A percentile compares a stretch with the other conserved stretches of the same genome.
These are phyloP conservation scores for Mucor velutinosus DNA, from an alignment of 371 early-diverging fungal species.

Conservation along the genomic window DNA sequence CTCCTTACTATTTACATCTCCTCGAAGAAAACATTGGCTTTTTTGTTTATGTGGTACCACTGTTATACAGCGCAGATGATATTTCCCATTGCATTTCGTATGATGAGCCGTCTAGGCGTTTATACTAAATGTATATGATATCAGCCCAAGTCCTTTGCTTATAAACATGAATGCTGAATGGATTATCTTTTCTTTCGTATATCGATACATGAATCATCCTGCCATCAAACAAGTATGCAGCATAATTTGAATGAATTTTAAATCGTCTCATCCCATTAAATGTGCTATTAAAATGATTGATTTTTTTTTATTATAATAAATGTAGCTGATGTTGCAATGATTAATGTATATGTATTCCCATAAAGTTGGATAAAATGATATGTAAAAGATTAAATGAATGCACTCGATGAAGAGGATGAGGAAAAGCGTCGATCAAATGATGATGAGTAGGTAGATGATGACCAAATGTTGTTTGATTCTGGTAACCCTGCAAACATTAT, in stretches of 20 bases:
- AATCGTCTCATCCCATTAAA: not conserved
- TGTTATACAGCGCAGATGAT: not conserved
- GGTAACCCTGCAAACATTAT: not conserved
- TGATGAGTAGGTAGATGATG: not conserved
- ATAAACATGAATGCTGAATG: not conserved
- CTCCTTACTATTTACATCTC: constrained; percentile 2
- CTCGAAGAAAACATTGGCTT: not conserved
- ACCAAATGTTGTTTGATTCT: constrained; percentile 9
- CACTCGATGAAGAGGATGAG: constrained; percentile 9
- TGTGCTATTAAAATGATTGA: not conserved
- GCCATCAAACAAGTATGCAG: not conserved
- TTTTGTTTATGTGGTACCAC: not conserved
- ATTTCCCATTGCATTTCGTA: not conserved
- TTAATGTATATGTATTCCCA: not conserved
- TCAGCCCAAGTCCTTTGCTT: not conserved
- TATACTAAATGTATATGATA: not conserved
- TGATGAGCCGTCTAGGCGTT: not conserved
- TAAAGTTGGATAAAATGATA: not conserved
- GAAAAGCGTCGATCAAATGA: constrained; percentile 14
- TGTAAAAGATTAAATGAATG: constrained; percentile 3
- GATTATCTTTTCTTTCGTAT: not conserved
- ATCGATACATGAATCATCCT: not conserved
- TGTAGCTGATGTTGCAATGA: not conserved
- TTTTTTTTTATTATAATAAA: not conserved
- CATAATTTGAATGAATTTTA: not conserved